These are phyloP conservation scores for Alternaria brassicae DNA, from an alignment of 2,329 filamentous ascomycete genomes.

Conservation along the genomic window DNA sequence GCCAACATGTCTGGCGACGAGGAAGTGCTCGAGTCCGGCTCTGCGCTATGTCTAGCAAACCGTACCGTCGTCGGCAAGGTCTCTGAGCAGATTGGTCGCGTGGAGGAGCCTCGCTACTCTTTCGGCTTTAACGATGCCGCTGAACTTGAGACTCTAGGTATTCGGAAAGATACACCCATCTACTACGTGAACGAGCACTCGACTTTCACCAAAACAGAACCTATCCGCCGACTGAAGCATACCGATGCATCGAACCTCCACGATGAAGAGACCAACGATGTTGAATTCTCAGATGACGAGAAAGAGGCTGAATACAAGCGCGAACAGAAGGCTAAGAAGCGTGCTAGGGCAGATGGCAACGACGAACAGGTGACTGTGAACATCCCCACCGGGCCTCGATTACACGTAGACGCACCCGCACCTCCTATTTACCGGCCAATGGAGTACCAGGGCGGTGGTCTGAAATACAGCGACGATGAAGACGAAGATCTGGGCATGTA, in stretches of 20 bases:
- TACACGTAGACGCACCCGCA: conserved; percentile 27
- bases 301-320: conserved; percentile 81
- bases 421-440: conserved; percentile 27
- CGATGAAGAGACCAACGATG: conserved; percentile 91
- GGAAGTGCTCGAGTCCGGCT: conserved; percentile 82
- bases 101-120: conserved; percentile 85
- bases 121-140: conserved; percentile 74
- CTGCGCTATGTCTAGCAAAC: conserved; percentile 79
- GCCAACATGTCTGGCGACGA: conserved; percentile 81
- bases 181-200: conserved; percentile 84
- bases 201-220: conserved; percentile 84
- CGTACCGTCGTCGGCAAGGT: conserved; percentile 80
- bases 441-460: conserved; percentile 44
- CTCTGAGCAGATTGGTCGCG: conserved; percentile 84
- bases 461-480: conserved; percentile 55
- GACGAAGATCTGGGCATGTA: conserved; percentile 56
- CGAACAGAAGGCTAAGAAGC: conserved; percentile 65
- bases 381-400: conserved; percentile 33
- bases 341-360: conserved; percentile 46
- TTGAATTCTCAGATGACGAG: conserved; percentile 97
- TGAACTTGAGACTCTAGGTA: conserved; percentile 70
- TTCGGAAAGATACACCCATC: conserved; percentile 73
- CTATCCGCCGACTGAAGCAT: conserved; percentile 79
- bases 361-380: conserved; percentile 28
- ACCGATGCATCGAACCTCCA: conserved; percentile 95